Conservation (phyloP, 805 yeast genomes). For the Lipomyces mesembrius region DNA sequence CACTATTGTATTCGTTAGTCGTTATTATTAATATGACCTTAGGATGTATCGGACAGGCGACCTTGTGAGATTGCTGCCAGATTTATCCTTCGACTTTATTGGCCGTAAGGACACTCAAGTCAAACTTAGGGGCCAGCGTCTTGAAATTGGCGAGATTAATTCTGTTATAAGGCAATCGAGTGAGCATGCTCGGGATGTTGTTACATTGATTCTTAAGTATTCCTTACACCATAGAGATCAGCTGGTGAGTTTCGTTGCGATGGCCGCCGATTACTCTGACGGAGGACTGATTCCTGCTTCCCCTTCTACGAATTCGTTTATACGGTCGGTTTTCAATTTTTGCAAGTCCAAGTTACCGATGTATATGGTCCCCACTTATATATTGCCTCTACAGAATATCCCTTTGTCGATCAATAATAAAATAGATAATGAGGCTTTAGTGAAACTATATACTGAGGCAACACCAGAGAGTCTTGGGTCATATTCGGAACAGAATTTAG, state of each 20-base stretch:
- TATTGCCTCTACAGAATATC: slow-evolving; percentile 30
- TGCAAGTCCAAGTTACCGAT: slow-evolving; percentile 30
- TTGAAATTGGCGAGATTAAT: slow-evolving; percentile 44
- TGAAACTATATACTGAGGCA: slow-evolving; percentile 15
- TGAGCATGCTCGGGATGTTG: slow-evolving; percentile 22
- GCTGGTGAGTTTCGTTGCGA: slow-evolving; percentile 35
- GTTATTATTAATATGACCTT: not conserved
- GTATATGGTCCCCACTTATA: slow-evolving; percentile 40
- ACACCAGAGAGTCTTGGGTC: not conserved
- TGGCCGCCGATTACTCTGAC: not conserved
- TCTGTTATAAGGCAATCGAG: slow-evolving; percentile 28
- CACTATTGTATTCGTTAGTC: not conserved
- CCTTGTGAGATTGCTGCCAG: slow-evolving; percentile 39
- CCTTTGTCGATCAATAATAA: slow-evolving; percentile 40
- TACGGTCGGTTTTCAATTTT: not conserved
- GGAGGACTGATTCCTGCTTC: slow-evolving; percentile 16
- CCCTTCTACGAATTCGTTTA: not conserved
- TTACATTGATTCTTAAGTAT: slow-evolving; percentile 30
- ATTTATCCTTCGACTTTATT: slow-evolving; percentile 40
- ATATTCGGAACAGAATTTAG: not conserved
- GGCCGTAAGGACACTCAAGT: slow-evolving; percentile 44
- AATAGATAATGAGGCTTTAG: slow-evolving; percentile 32
- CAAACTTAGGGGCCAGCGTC: slow-evolving; percentile 44
- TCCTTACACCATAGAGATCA: slow-evolving; percentile 30
- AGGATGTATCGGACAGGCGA: slow-evolving; percentile 41